Base-by-base conservation (phyloP, 768 basidiomycete species). In the Gymnopilus junonius region DNA sequence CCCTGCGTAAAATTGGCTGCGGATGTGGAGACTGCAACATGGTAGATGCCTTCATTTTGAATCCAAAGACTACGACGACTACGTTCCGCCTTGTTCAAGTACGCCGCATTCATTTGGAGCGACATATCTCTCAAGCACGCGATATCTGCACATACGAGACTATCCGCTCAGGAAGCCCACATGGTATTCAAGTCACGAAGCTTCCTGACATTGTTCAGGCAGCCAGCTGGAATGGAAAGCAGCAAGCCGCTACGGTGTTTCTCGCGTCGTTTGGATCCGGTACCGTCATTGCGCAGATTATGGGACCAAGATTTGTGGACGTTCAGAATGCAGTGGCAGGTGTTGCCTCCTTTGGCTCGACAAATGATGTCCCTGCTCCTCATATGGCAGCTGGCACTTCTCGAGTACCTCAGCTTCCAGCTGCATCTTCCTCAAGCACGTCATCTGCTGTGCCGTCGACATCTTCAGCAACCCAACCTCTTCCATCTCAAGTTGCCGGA, bases 261-360 rank as follows among this genome's bases (percentile, higher is more conserved):
- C 64, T 79, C 48, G 27, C 62, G 8, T 68, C 46, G 4, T 66
- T 80, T 45, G 77, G 76, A 12, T 31, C 62, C 8, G 71, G 72
- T 8, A 27, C 11, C 21, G 48, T 65, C 5, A 65, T 78, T 34
- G 59, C 60, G 54, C 66, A 67, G 55, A 63, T 80, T 23, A 75
- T 79, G 74, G 77, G 75, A 12, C 40, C 61, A 7, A 62, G 76
- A 21, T 76, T 73, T 59, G 50, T 39, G 1, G 79, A 79, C 55
- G 73, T 78, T 20, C 35, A 66, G n/a, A 65, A 67, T 20, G 71
- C 75, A 1, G 31, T 79, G 8, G 56, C 66, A 21, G 74, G 74
- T 2, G 68, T 61, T 3, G 50, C 65, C 29, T 53, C 60, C 5
- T 76, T 73, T 59, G 66, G 61, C 11, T 40, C 48, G 20, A 7